These are phyloP conservation scores for Zostera marina DNA, from an alignment of 116 monocot species.

Conservation along the genomic window DNA sequence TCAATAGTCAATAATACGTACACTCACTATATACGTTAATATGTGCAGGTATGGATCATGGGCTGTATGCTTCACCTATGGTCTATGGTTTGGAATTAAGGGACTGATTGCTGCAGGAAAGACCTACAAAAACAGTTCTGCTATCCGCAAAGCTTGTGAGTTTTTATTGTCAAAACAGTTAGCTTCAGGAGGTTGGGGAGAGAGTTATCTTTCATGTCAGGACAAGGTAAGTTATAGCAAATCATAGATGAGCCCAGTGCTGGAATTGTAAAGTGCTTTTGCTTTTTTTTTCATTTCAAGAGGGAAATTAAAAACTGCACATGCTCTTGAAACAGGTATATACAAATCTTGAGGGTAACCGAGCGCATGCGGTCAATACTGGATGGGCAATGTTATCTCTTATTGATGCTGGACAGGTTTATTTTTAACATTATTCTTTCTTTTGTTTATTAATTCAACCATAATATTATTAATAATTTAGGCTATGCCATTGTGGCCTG, in stretches of 20 bases:
- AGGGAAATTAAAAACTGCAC: background rate
- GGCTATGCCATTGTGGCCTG: too few species aligned
- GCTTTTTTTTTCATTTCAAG: background rate
- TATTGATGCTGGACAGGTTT: constrained; percentile 83
- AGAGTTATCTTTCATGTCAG: constrained; percentile 92
- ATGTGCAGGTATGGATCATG: constrained; percentile 72
- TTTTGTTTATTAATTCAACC: background rate
- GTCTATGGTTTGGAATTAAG: constrained; percentile 80
- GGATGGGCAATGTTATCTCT: constrained; percentile 80
- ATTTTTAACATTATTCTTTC: constrained; percentile 1
- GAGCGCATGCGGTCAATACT: constrained; percentile 68
- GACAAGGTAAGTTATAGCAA: constrained; percentile 39
- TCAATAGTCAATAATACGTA: background rate
- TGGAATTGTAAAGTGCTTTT: background rate
- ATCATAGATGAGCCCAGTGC: background rate
- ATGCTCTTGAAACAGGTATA: constrained; percentile 46
- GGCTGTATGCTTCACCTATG: constrained; percentile 93
- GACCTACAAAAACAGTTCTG: constrained; percentile 37
- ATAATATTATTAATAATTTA: background rate
- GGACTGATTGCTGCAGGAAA: constrained; percentile 63
- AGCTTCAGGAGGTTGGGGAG: constrained; percentile 95
- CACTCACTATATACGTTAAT: background rate
- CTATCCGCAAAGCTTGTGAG: constrained; percentile 62
- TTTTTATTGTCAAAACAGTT: constrained; percentile 91
- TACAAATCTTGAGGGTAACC: constrained; percentile 53